Conservation (phyloP, 495 filamentous ascomycete species). For the Hypoxylon lenormandii region DNA sequence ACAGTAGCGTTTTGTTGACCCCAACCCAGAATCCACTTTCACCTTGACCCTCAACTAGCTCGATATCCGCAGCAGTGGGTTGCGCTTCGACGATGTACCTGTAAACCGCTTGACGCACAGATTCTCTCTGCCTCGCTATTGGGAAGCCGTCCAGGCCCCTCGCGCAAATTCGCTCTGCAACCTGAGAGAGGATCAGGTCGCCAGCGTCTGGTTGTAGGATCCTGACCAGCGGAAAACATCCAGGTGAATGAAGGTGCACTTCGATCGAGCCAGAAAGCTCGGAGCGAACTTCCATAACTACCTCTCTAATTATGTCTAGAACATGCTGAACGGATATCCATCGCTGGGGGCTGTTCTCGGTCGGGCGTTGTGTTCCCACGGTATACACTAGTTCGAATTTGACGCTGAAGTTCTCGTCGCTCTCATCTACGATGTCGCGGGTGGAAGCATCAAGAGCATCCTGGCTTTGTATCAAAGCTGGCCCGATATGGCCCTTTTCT, state of each 20-base stretch:
- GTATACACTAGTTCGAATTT: slow-evolving; percentile 76
- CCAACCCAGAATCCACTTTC: slow-evolving; percentile 52
- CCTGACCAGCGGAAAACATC: slow-evolving; percentile 60
- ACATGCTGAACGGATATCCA: slow-evolving; percentile 72
- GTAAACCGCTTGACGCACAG: slow-evolving; percentile 53
- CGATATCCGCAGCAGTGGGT: slow-evolving; percentile 49
- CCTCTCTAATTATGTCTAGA: slow-evolving; percentile 57
- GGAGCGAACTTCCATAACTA: slow-evolving; percentile 40
- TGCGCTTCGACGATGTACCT: slow-evolving; percentile 59
- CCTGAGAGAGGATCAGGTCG: slow-evolving; percentile 42
- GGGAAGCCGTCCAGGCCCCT: slow-evolving; percentile 57
- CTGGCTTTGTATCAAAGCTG: slow-evolving; percentile 57
- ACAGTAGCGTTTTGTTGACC: slow-evolving; percentile 59
- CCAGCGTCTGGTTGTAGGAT: slow-evolving; percentile 56
- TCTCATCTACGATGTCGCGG: slow-evolving; percentile 73
- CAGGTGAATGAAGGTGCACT: slow-evolving; percentile 42
- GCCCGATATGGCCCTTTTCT: slow-evolving; percentile 43
- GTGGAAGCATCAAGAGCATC: slow-evolving; percentile 56
- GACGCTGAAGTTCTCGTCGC: slow-evolving; percentile 72
- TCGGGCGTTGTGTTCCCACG: slow-evolving; percentile 66
- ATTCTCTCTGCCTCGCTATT: slow-evolving; percentile 54
- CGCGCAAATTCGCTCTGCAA: slow-evolving; percentile 55
- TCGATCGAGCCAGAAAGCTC: slow-evolving; percentile 57
- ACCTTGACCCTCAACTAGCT: slow-evolving; percentile 49
- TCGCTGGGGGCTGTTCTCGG: slow-evolving; percentile 69